These are phyloP conservation scores for Arxiozyma telluris DNA, from an alignment of 1,139 yeast genomes.

Conservation along the genomic window DNA sequence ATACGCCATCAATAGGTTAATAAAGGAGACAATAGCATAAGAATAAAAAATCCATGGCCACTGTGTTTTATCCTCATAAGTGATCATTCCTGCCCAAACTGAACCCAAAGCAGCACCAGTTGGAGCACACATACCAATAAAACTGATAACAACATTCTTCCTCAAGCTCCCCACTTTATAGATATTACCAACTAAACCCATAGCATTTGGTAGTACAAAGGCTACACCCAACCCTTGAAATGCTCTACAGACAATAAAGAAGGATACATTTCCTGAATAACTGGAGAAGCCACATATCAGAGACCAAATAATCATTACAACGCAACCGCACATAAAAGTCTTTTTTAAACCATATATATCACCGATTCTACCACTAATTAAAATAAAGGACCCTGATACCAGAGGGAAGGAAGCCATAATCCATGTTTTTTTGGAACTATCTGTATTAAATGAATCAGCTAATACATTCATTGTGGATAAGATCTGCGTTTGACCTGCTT, in stretches of 20 bases:
- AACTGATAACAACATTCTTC: conserved; percentile 44
- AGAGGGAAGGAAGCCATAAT: conserved; percentile 50
- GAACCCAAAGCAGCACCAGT: conserved; percentile 45
- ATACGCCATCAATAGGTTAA: conserved; percentile 30
- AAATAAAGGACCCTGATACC: conserved; percentile 46
- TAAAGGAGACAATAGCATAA: conserved; percentile 33
- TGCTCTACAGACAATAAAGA: conserved; percentile 44
- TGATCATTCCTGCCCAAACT: conserved; percentile 41
- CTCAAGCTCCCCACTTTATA: conserved; percentile 39
- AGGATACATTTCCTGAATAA: conserved; percentile 37
- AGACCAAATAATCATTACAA: conserved; percentile 39
- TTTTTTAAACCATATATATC: conserved; percentile 45
- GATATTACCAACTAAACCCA: conserved; percentile 43
- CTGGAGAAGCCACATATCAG: conserved; percentile 40
- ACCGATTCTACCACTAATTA: conserved; percentile 45
- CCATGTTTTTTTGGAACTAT: conserved; percentile 38
- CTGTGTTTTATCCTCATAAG: conserved; percentile 31
- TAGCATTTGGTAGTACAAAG: conserved; percentile 43
- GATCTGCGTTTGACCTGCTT: conserved; percentile 30
- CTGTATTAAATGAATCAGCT: conserved; percentile 22
- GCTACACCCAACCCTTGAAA: conserved; percentile 51
- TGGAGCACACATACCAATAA: conserved; percentile 49
- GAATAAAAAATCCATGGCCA: conserved; percentile 52
- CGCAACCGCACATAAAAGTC: conserved; percentile 38
- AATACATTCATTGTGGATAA: conserved; percentile 31